Evolutionary conservation across 306 rosid species (phyloP).

Genomic region (Phaseolus lunatus): DNA sequence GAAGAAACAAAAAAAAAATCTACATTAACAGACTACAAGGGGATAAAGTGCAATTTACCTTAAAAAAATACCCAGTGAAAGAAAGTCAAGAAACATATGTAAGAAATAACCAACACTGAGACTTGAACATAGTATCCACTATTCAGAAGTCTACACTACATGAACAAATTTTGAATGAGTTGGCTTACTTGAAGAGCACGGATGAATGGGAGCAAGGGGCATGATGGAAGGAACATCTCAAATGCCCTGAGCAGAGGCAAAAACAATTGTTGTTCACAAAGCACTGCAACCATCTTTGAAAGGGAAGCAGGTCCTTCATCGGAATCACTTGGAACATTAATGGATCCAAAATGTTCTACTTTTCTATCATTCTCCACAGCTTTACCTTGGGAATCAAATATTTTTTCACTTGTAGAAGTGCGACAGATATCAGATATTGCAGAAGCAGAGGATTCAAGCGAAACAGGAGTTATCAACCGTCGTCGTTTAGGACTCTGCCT

Average conservation of each 20-base stretch:
- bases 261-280: constrained; percentile 85
- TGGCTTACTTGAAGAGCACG: constrained; percentile 92
- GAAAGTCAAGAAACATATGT: neutral
- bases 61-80: neutral
- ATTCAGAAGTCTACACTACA: constrained; percentile 13
- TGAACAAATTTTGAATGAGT: constrained; percentile 43
- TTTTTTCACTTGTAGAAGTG: constrained; percentile 54
- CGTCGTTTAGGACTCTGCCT: constrained; percentile 82
- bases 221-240: constrained; percentile 97
- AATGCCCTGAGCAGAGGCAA: constrained; percentile 94
- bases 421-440: constrained; percentile 49
- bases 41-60: constrained; percentile 1
- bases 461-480: constrained; percentile 65
- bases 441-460: constrained; percentile 51
- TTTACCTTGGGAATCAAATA: constrained; percentile 55
- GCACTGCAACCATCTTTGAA: constrained; percentile 95
- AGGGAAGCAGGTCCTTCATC: constrained; percentile 76
- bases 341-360: constrained; percentile 47
- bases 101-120: neutral
- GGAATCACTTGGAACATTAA: constrained; percentile 54
- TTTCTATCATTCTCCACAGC: constrained; percentile 55
- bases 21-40: neutral
- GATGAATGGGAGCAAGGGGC: constrained; percentile 85
- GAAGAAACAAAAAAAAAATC: constrained; percentile 27
- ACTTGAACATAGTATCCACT: constrained; percentile 32